These are phyloP conservation scores for Lachancea meyersii DNA, from an alignment of 805 yeast genomes.

Conservation along the genomic window DNA sequence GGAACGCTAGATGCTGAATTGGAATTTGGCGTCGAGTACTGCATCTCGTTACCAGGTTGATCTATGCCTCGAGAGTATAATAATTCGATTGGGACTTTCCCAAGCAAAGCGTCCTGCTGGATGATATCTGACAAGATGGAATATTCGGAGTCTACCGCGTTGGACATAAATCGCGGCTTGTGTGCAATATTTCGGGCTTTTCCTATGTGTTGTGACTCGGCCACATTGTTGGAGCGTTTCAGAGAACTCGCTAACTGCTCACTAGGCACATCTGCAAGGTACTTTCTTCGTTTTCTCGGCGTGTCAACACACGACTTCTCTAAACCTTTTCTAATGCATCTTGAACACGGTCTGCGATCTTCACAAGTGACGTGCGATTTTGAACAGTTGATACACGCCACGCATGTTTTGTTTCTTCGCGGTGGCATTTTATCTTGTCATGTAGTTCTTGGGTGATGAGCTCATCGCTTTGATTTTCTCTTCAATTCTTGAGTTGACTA, in stretches of 20 bases:
- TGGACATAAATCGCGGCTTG: conserved; percentile 48
- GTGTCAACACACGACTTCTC: conserved; percentile 77
- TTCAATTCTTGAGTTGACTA: neutral
- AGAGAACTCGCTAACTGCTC: conserved; percentile 14
- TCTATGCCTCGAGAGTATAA: conserved; percentile 13
- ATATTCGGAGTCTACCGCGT: conserved; percentile 70
- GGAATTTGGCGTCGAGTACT: conserved; percentile 9
- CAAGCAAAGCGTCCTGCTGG: conserved; percentile 33
- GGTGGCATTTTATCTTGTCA: conserved; percentile 8
- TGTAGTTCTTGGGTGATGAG: neutral
- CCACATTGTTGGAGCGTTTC: conserved; percentile 8
- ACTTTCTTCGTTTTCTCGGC: conserved; percentile 79
- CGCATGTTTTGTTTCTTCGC: conserved; percentile 58
- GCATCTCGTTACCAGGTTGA: conserved; percentile 3
- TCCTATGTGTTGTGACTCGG: conserved; percentile 20
- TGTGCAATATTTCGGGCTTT: conserved; percentile 22
- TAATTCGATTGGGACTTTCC: conserved; percentile 24
- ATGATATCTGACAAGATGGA: conserved; percentile 61
- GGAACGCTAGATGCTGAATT: conserved; percentile 2
- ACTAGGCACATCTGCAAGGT: conserved; percentile 56
- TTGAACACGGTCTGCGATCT: conserved; percentile 66
- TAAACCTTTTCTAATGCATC: conserved; percentile 69
- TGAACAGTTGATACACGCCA: conserved; percentile 91
- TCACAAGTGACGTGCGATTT: conserved; percentile 92
- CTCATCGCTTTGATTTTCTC: conserved; percentile 5